Evolutionary conservation across 2,329 filamentous ascomycete genomes (phyloP).

Genomic region (Pyrenochaeta sp.): DNA sequence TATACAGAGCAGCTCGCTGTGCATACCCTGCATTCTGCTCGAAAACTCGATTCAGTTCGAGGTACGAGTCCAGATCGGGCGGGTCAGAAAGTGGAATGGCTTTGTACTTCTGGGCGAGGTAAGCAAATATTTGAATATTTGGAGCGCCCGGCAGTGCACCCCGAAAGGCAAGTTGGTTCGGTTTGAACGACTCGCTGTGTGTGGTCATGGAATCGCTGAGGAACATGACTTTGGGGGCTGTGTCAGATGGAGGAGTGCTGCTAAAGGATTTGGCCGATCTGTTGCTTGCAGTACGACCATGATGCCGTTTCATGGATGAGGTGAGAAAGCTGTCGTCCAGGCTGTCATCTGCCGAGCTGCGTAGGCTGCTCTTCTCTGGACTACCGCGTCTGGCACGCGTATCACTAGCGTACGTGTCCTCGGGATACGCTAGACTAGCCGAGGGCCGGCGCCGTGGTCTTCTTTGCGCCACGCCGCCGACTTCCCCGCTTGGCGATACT

Average conservation of each 20-base stretch:
- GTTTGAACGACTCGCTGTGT: conserved; percentile 50
- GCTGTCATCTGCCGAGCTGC: conserved; percentile 65
- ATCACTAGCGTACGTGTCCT: conserved; percentile 50
- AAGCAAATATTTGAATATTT: conserved; percentile 51
- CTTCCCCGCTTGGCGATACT: conserved; percentile 65
- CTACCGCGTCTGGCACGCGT: conserved; percentile 54
- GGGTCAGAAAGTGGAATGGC: conserved; percentile 49
- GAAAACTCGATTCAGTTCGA: conserved; percentile 53
- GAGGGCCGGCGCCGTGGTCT: conserved; percentile 55
- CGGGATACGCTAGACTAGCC: conserved; percentile 51
- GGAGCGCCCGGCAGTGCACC: conserved; percentile 56
- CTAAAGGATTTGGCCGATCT: conserved; percentile 62
- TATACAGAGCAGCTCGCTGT: conserved; percentile 58
- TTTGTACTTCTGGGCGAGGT: conserved; percentile 57
- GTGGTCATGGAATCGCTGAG: conserved; percentile 61
- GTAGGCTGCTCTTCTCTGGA: conserved; percentile 57
- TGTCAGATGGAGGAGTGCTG: conserved; percentile 62
- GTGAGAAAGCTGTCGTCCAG: conserved; percentile 65
- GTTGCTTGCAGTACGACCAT: conserved; percentile 56
- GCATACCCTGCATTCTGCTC: conserved; percentile 64
- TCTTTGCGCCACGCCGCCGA: conserved; percentile 64
- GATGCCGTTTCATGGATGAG: conserved; percentile 57
- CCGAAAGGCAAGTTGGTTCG: conserved; percentile 58
- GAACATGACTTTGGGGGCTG: conserved; percentile 57
- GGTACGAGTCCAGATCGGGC: conserved; percentile 49